These are phyloP conservation scores for Sporothrix humicola DNA, from an alignment of 2,329 filamentous ascomycete species.

Conservation along the genomic window DNA sequence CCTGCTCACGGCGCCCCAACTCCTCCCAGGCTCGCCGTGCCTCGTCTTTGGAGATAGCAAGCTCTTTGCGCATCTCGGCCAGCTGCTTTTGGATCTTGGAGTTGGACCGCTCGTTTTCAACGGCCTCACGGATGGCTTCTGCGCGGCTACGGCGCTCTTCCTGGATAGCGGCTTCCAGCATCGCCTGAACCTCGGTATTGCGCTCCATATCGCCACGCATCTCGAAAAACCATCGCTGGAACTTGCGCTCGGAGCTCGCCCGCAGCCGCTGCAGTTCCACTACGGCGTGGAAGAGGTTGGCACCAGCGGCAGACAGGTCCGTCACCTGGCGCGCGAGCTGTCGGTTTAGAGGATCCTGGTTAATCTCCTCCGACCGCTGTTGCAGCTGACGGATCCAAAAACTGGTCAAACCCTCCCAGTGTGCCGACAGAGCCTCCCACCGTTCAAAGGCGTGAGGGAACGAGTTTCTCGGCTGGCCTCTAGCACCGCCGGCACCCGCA, in stretches of 20 bases:
- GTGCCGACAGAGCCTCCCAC: conserved; percentile 95
- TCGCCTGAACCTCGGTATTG: conserved; percentile 78
- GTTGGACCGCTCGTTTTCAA: conserved; percentile 72
- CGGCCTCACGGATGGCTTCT: conserved; percentile 69
- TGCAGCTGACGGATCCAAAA: conserved; percentile 96
- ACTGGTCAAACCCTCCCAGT: conserved; percentile 96
- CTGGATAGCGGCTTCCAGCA: conserved; percentile 76
- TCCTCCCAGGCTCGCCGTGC: conserved; percentile 97
- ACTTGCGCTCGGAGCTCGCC: conserved; percentile 95
- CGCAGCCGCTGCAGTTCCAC: conserved; percentile 93
- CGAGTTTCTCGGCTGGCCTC: conserved; percentile 63
- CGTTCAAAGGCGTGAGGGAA: conserved; percentile 98
- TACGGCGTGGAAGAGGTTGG: conserved; percentile 96
- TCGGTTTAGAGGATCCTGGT: conserved; percentile 79
- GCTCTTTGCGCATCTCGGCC: conserved; percentile 88
- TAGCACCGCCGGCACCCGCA: conserved; percentile 41
- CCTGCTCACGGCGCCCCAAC: conserved; percentile 87
- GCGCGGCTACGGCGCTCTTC: conserved; percentile 73
- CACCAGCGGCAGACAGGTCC: conserved; percentile 94
- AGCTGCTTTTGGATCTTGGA: conserved; percentile 75
- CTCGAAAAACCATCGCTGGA: conserved; percentile 98
- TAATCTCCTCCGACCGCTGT: conserved; percentile 85
- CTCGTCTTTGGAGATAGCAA: conserved; percentile 94
- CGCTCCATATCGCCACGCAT: conserved; percentile 87
- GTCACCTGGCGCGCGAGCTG: conserved; percentile 94